These are phyloP conservation scores for Alternaria infectoria DNA, from an alignment of 2,329 filamentous ascomycete species.

Conservation along the genomic window DNA sequence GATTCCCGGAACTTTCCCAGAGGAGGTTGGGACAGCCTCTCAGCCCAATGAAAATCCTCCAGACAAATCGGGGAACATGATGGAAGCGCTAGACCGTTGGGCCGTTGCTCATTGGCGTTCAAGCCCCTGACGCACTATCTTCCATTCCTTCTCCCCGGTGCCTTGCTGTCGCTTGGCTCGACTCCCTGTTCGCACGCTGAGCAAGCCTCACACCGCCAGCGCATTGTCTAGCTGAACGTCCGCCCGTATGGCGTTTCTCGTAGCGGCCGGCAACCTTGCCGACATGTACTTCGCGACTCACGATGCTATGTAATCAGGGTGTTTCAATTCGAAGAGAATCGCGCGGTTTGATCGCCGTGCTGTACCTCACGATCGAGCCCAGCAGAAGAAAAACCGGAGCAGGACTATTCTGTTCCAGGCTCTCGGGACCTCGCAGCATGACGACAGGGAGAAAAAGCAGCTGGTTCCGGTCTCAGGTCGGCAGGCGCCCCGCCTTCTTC, in stretches of 20 bases:
- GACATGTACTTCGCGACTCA: neutral
- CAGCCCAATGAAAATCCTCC: slow-evolving; percentile 22
- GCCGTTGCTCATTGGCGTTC: slow-evolving; percentile 36
- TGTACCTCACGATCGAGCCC: slow-evolving; percentile 20
- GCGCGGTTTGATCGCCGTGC: slow-evolving; percentile 15
- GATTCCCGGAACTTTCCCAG: neutral
- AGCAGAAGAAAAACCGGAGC: slow-evolving; percentile 18
- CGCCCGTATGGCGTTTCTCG: slow-evolving; percentile 12
- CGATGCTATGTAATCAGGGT: neutral
- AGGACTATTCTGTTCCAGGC: slow-evolving; percentile 29
- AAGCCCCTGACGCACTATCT: slow-evolving; percentile 23
- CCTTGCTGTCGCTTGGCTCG: slow-evolving; percentile 16
- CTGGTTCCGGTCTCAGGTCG: slow-evolving; percentile 27
- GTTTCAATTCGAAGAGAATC: neutral
- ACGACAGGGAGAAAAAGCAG: slow-evolving; percentile 30
- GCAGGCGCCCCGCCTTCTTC: slow-evolving; percentile 23
- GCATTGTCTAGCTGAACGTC: slow-evolving; percentile 24
- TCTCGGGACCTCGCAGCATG: slow-evolving; percentile 43
- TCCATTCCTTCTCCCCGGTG: slow-evolving; percentile 10
- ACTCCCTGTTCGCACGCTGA: slow-evolving; percentile 20
- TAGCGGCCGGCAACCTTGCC: slow-evolving; percentile 11
- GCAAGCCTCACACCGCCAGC: slow-evolving; percentile 40
- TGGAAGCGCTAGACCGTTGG: slow-evolving; percentile 29
- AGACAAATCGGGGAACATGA: slow-evolving; percentile 35
- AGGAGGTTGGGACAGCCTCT: slow-evolving; percentile 27